Evolutionary conservation across 305 asterid genomes (phyloP).

Genomic region (Salvia sclarea): DNA sequence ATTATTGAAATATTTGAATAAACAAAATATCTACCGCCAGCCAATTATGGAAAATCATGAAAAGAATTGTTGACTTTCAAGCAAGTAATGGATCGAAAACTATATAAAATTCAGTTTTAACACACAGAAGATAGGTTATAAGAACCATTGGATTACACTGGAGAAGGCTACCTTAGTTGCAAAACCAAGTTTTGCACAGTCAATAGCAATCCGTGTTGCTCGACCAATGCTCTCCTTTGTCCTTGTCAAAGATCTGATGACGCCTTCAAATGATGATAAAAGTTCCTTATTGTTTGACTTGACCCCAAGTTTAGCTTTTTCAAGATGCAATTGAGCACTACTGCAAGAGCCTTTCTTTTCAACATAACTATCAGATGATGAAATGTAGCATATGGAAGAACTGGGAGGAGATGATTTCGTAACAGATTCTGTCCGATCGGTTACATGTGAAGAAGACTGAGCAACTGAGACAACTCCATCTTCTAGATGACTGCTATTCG

Average conservation of each 20-base stretch:
- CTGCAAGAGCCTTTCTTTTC: constrained; percentile 47
- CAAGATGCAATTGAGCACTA: constrained; percentile 42
- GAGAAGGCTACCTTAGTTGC: constrained; percentile 71
- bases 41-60: background rate
- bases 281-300: constrained; percentile 63
- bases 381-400: constrained; percentile 47
- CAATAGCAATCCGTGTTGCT: constrained; percentile 93
- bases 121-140: background rate
- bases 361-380: constrained; percentile 43
- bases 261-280: constrained; percentile 65
- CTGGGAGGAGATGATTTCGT: constrained; percentile 49
- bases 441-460: constrained; percentile 52
- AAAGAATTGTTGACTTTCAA: background rate
- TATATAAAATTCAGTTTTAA: background rate
- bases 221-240: constrained; percentile 86
- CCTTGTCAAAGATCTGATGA: constrained; percentile 71
- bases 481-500: constrained; percentile 38
- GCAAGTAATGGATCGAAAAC: background rate
- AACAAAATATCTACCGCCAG: background rate
- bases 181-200: constrained; percentile 80
- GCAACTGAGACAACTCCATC: constrained; percentile 47
- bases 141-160: background rate
- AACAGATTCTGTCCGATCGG: constrained; percentile 52
- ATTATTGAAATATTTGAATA: background rate
- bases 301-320: constrained; percentile 43